Evolutionary conservation across 345 rosid genomes (phyloP), one percentile per base, ranked within the genome.

Genomic region (Murraya koenigii): DNA sequence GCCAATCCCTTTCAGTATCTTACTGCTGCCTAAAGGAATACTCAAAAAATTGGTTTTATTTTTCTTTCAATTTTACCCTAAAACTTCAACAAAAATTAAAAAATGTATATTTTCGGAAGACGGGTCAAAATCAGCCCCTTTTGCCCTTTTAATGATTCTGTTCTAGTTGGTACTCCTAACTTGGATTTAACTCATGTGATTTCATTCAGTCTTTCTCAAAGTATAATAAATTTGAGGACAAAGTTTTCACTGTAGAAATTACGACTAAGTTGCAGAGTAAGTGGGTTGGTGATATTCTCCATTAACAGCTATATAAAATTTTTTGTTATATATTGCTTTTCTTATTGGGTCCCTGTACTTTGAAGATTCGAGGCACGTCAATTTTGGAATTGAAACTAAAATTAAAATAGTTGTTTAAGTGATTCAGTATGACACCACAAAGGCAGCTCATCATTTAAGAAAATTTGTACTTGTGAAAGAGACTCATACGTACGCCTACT

Each of bases 241-340:
- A 39, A 28, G 8, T 19, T 4, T 32, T 32, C 2, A 52, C 62
- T 15, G 41, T 75, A 32, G n/a, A 65, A 65, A 38, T 2, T 22
- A 66, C 7, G 63, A 49, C 77, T 20, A 44, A 28, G 32, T 20
- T 20, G 23, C 19, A 19, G 7, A 14, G 20, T 26, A n/a, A 75
- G 71, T 75, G 71, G 71, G 78, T 65, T 15, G 78, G 78, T 75
- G 78, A 63, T 1, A 33, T 32, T 75, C 71, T 33, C 69, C 70
- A 3, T 60, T 64, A 49, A 65, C 49, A 32, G 52, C 70, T 33
- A 65, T 47, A 44, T 14, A 55, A 32, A 6, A 15, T 38, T 22
- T 25, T 35, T 41, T 44, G 19, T 3, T 17, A 55, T 28, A 30
- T 14, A 60, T 39, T 36, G 38, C 28, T 58, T 26, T 55, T 60